phyloP scores from a whole-genome alignment of 352 stramenopile species.

The Pythium biforme region DNA sequence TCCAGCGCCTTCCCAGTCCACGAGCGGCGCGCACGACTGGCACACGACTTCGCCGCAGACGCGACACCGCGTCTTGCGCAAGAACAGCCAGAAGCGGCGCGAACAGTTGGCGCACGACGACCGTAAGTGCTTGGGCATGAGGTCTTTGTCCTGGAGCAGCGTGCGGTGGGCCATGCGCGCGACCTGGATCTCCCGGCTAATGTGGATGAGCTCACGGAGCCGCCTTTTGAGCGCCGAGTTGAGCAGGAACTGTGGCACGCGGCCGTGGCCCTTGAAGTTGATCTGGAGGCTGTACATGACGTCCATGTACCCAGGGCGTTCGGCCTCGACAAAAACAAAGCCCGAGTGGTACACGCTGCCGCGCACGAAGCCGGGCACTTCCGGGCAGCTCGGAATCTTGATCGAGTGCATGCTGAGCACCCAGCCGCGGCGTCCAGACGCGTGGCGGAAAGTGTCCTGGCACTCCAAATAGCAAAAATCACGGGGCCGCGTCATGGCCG shows the following conservation, averaged over 20 bases:
- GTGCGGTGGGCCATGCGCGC: slow-evolving; percentile 52
- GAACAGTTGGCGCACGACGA: slow-evolving; percentile 56
- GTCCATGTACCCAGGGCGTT: slow-evolving; percentile 76
- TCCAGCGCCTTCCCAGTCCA: slow-evolving; percentile 39
- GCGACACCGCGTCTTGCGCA: slow-evolving; percentile 68
- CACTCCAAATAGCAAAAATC: slow-evolving; percentile 80
- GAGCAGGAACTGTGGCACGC: slow-evolving; percentile 62
- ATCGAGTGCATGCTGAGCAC: slow-evolving; percentile 85
- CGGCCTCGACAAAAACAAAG: slow-evolving; percentile 77
- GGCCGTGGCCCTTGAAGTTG: slow-evolving; percentile 78
- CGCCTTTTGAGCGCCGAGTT: slow-evolving; percentile 62
- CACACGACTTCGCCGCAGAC: slow-evolving; percentile 78
- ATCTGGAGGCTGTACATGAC: slow-evolving; percentile 86
- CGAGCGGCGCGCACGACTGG: slow-evolving; percentile 59
- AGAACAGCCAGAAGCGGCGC: slow-evolving; percentile 69
- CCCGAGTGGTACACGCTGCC: slow-evolving; percentile 83
- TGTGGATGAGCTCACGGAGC: slow-evolving; percentile 61
- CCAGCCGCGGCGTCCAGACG: slow-evolving; percentile 63
- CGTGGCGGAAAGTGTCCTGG: slow-evolving; percentile 78
- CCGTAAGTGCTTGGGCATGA: slow-evolving; percentile 66
- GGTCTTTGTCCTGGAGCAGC: slow-evolving; percentile 58
- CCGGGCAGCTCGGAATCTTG: slow-evolving; percentile 69
- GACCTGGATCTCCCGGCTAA: slow-evolving; percentile 66
- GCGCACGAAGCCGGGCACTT: slow-evolving; percentile 66
- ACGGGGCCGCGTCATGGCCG: slow-evolving; percentile 50